Percentiles rank a stretch among this genome's conserved stretches.
Conservation (phyloP, 257 asterid genomes). For the Solanum appendiculatum region DNA sequence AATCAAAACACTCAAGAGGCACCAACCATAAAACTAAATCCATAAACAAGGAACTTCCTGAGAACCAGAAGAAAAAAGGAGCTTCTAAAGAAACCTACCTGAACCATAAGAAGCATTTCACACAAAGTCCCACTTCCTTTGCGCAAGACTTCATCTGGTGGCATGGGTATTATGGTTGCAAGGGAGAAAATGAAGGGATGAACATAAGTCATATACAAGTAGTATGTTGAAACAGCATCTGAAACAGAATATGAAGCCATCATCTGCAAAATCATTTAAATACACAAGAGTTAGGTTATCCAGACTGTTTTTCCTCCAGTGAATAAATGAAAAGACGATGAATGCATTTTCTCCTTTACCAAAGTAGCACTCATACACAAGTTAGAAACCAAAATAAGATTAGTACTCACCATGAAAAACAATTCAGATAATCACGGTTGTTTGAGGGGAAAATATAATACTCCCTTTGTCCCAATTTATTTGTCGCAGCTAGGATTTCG, state of each 20-base stretch:
- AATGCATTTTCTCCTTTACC: background rate
- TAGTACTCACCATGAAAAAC: background rate
- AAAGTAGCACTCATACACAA: background rate
- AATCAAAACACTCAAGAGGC: background rate
- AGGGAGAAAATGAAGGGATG: constrained; percentile 98
- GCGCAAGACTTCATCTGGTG: constrained; percentile 95
- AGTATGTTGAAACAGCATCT: constrained; percentile 97
- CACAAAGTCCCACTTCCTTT: constrained; percentile 99
- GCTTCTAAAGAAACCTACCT: constrained; percentile 38
- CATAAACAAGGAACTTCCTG: background rate
- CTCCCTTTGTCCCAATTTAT: background rate
- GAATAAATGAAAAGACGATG: background rate
- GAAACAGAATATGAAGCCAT: constrained; percentile 99
- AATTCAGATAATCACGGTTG: background rate
- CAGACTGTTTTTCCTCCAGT: background rate
- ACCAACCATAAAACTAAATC: background rate
- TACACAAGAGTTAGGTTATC: background rate
- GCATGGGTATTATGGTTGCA: constrained; percentile 97
- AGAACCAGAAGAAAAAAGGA: background rate
- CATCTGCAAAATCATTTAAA: constrained; percentile 57
- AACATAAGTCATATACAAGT: constrained; percentile 92
- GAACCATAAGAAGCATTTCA: constrained; percentile 99
- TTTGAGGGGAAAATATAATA: background rate
- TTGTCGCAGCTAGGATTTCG: background rate
- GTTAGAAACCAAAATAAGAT: background rate